These are phyloP conservation scores for Antrodiella citrinella DNA, from an alignment of 768 basidiomycete genomes.

Conservation along the genomic window DNA sequence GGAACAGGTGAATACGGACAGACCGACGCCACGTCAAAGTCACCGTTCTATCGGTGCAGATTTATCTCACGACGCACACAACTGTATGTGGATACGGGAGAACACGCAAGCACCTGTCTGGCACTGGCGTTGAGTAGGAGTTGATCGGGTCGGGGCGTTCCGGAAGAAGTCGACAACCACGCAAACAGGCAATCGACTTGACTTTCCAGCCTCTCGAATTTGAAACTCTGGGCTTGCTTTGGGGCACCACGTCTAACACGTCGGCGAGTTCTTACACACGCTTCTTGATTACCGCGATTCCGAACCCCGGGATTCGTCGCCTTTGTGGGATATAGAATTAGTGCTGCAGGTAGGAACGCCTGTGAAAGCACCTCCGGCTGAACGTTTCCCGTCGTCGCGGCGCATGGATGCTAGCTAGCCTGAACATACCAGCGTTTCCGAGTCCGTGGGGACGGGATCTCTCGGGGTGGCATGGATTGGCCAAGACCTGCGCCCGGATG, in stretches of 20 bases:
- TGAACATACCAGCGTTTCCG: too few relatives aligned
- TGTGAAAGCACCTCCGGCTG: not conserved
- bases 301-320: not conserved
- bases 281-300: not conserved
- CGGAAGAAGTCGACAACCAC: not conserved
- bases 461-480: not conserved
- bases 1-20: too few relatives aligned
- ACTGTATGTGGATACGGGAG: not conserved
- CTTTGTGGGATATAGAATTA: too few relatives aligned
- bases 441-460: not conserved
- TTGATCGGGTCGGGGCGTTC: not conserved
- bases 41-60: not conserved
- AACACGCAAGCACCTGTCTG: not conserved
- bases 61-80: not conserved
- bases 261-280: not conserved
- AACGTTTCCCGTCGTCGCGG: not conserved
- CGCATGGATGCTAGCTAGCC: not conserved
- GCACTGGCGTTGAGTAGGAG: not conserved
- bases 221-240: not conserved
- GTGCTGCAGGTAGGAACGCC: too few relatives aligned
- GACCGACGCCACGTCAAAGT: not conserved
- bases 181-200: not conserved
- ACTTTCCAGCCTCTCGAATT: not conserved
- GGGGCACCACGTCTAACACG: not conserved
- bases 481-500: not conserved